These are phyloP conservation scores for Echinosophora koreensis DNA, from an alignment of 306 rosid genomes.

Conservation along the genomic window DNA sequence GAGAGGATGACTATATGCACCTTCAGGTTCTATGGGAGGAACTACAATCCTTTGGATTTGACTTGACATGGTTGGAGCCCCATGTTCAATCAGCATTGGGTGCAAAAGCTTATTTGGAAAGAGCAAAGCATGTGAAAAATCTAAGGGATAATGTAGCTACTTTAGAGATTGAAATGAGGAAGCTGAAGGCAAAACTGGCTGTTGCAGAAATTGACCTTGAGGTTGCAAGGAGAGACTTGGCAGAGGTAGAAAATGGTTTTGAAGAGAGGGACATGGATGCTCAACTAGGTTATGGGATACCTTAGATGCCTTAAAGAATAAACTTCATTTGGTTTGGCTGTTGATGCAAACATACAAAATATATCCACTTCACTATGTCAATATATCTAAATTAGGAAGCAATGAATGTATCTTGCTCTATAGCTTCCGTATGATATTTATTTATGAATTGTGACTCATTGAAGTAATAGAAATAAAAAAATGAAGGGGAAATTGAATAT, in stretches of 20 bases:
- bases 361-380: neutral
- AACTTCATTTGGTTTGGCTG: neutral
- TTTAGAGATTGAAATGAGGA: conserved; percentile 35
- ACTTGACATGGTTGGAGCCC: conserved; percentile 45
- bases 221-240: conserved; percentile 14
- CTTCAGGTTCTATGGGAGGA: conserved; percentile 50
- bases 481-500: neutral
- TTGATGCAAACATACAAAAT: neutral
- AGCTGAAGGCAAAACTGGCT: conserved; percentile 32
- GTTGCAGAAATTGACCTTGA: neutral
- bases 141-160: conserved; percentile 4
- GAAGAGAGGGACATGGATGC: conserved; percentile 40
- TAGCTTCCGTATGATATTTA: neutral
- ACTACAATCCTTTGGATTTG: conserved; percentile 39
- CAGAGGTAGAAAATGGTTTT: conserved; percentile 10
- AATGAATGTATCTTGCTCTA: neutral
- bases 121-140: neutral
- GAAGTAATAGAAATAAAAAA: neutral
- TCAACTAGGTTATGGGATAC: conserved; percentile 39
- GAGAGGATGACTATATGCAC: neutral
- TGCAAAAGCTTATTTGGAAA: conserved; percentile 39
- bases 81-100: conserved; percentile 48
- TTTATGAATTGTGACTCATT: neutral
- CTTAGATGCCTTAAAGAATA: conserved; percentile 6
- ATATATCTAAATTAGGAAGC: neutral